Percentiles rank a stretch among this genome's conserved stretches.
Conservation (phyloP, 495 filamentous ascomycete species). For the Cercophora scortea region DNA sequence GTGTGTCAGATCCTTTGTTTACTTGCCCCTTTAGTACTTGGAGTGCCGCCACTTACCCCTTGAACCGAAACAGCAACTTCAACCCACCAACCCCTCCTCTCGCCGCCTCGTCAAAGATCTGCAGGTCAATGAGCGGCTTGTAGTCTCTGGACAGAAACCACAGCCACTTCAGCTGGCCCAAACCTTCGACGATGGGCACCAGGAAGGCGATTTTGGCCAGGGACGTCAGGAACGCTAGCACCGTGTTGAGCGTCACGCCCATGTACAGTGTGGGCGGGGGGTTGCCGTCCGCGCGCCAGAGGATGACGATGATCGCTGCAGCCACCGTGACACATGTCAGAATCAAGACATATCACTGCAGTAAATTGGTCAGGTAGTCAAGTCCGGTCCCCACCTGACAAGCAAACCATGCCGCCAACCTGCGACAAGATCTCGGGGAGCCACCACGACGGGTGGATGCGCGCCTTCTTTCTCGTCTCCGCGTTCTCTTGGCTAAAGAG, state of each 20-base stretch:
- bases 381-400: too few species aligned
- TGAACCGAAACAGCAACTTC: constrained; percentile 16
- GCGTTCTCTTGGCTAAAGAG: too few species aligned
- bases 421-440: too few species aligned
- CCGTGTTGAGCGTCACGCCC: constrained; percentile 37
- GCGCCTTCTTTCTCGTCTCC: too few species aligned
- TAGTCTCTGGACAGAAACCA: constrained; percentile 28
- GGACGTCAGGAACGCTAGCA: constrained; percentile 36
- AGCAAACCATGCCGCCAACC: too few species aligned
- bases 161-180: constrained; percentile 40
- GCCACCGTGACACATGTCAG: neutral
- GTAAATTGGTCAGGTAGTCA: too few species aligned
- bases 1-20: too few species aligned
- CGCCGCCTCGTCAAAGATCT: constrained; percentile 35
- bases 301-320: constrained; percentile 25
- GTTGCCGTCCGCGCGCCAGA: constrained; percentile 28
- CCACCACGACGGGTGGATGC: too few species aligned
- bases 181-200: constrained; percentile 27
- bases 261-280: constrained; percentile 32
- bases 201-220: constrained; percentile 31
- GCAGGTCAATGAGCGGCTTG: constrained; percentile 31
- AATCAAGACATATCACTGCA: too few species aligned
- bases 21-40: too few species aligned
- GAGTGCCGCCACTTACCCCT: too few species aligned
- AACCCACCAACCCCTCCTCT: constrained; percentile 29